These are phyloP conservation scores for Rhodofomes roseus DNA, from an alignment of 1,284 basidiomycete genomes.

Conservation along the genomic window DNA sequence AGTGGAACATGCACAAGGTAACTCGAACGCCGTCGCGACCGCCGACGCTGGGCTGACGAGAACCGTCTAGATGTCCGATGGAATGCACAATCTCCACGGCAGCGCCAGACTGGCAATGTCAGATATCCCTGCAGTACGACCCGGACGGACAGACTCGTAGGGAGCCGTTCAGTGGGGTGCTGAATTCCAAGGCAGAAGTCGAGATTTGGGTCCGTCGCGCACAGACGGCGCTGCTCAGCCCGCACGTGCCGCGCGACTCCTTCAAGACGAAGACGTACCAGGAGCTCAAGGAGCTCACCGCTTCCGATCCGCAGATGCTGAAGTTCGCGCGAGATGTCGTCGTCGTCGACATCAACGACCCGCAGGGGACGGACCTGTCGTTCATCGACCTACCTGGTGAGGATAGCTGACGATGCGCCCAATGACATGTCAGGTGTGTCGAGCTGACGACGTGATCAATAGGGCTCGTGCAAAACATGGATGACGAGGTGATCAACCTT, in stretches of 20 bases:
- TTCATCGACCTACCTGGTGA: conserved; percentile 54
- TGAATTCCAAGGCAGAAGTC: conserved; percentile 20
- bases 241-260: conserved; percentile 2
- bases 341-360: conserved; percentile 29
- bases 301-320: conserved; percentile 9
- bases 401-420: neutral
- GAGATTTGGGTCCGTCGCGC: conserved; percentile 29
- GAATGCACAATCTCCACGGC: conserved; percentile 18
- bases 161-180: conserved; percentile 17
- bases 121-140: conserved; percentile 24
- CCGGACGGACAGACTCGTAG: conserved; percentile 1
- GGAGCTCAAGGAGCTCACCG: conserved; percentile 13
- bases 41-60: neutral
- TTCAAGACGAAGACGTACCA: conserved; percentile 17
- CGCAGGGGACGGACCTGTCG: conserved; percentile 41
- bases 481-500: conserved; percentile 34
- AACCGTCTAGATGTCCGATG: conserved; percentile 20
- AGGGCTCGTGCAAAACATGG: conserved; percentile 54
- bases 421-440: too few relatives aligned
- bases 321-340: conserved; percentile 26
- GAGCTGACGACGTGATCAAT: neutral
- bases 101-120: conserved; percentile 25
- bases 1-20: conserved; percentile 58
- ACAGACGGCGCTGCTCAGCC: conserved; percentile 28
- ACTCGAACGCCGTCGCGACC: neutral